Evolutionary conservation across 2,329 filamentous ascomycete species (phyloP).

Genomic region (Hymenoscyphus repandus): DNA sequence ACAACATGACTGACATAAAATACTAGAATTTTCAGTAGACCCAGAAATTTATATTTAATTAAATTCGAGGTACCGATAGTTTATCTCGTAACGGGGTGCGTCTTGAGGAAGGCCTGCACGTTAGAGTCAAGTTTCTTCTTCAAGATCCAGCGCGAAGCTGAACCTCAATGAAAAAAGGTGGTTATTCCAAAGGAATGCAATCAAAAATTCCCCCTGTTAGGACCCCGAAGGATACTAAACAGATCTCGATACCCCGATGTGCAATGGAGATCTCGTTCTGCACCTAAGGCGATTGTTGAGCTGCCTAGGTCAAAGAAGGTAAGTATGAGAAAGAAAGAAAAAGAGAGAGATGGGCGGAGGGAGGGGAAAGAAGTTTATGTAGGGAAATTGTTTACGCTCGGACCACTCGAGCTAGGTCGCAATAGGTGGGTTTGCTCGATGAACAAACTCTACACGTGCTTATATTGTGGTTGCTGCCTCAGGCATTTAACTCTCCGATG

Average conservation of each 20-base stretch:
- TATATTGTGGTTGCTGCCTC: too few species aligned
- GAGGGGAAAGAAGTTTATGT: not conserved
- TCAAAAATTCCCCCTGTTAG: slow-evolving; percentile 34
- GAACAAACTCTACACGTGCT: slow-evolving; percentile 6
- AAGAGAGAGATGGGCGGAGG: not conserved
- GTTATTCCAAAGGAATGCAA: slow-evolving; percentile 16
- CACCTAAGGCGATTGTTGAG: slow-evolving; percentile 28
- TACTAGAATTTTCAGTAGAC: slow-evolving; percentile 10
- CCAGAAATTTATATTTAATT: slow-evolving; percentile 13
- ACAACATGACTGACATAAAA: slow-evolving; percentile 6
- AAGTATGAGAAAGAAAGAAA: slow-evolving; percentile 29
- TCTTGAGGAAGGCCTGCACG: too few species aligned
- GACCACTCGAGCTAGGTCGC: slow-evolving; percentile 4
- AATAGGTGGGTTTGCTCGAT: not conserved
- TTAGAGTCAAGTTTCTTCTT: not conserved
- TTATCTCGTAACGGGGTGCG: slow-evolving; percentile 11
- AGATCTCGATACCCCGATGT: slow-evolving; percentile 46
- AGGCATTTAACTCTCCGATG: too few species aligned
- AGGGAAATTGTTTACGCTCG: not conserved
- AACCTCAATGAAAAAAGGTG: slow-evolving; percentile 34
- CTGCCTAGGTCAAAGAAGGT: slow-evolving; percentile 30
- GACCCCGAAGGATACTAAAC: slow-evolving; percentile 33
- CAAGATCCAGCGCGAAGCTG: not conserved
- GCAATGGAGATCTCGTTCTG: slow-evolving; percentile 48
- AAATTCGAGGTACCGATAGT: slow-evolving; percentile 12